Evolutionary conservation across 2,329 filamentous ascomycete species (phyloP).

Genomic region (Cadophora sp.): DNA sequence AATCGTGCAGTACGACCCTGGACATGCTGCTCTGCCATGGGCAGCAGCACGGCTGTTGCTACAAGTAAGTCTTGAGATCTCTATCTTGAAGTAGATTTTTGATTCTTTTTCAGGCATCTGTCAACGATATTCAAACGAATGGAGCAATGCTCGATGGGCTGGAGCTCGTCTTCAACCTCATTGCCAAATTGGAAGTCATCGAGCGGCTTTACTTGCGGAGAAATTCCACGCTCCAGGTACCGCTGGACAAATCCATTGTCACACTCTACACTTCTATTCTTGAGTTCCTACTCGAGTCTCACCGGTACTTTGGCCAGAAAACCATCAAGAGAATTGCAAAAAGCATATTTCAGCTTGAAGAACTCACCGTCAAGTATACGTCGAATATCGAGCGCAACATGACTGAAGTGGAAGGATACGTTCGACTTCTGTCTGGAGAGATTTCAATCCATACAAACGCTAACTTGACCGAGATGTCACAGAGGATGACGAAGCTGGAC

Average conservation of each 20-base stretch:
- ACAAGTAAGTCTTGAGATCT: background rate
- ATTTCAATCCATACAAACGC: background rate
- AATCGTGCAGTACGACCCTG: slow-evolving; percentile 26
- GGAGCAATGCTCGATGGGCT: slow-evolving; percentile 26
- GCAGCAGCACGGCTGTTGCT: slow-evolving; percentile 15
- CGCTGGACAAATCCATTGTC: slow-evolving; percentile 14
- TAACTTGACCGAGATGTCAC: background rate
- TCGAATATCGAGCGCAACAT: slow-evolving; percentile 13
- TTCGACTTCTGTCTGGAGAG: slow-evolving; percentile 18
- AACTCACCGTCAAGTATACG: slow-evolving; percentile 8
- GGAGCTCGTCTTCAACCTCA: slow-evolving; percentile 23
- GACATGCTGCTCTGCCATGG: slow-evolving; percentile 31
- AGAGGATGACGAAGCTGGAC: background rate
- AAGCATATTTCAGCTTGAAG: slow-evolving; percentile 24
- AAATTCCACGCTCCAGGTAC: background rate
- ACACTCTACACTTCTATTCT: slow-evolving; percentile 24
- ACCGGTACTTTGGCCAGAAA: slow-evolving; percentile 22
- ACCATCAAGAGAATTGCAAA: slow-evolving; percentile 18
- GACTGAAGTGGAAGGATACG: slow-evolving; percentile 18
- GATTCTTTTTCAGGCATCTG: background rate
- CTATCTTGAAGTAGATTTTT: background rate
- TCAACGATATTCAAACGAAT: slow-evolving; percentile 18
- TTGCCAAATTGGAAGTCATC: slow-evolving; percentile 23
- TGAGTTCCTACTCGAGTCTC: slow-evolving; percentile 16
- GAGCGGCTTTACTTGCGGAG: slow-evolving; percentile 23